Conservation (phyloP, 768 basidiomycete genomes). For the Mycena leptocephala region DNA sequence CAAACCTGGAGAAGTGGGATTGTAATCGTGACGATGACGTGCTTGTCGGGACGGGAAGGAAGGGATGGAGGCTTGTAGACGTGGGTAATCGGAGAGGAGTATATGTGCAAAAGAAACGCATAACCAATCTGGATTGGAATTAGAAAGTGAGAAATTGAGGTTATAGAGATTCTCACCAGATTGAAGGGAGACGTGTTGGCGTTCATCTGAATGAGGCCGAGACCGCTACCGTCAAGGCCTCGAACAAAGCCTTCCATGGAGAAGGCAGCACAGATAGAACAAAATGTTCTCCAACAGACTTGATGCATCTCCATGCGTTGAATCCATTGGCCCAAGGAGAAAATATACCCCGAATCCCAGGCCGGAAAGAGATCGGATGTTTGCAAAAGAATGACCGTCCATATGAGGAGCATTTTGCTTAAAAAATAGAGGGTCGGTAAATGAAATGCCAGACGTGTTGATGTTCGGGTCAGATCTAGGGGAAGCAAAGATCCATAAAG, state of each 20-base stretch:
- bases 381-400: conserved; percentile 74
- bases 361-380: conserved; percentile 61
- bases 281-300: conserved; percentile 84
- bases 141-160: conserved; percentile 12
- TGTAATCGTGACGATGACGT: conserved; percentile 80
- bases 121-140: conserved; percentile 73
- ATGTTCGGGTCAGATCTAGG: conserved; percentile 72
- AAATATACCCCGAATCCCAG: conserved; percentile 42
- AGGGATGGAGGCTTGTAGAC: conserved; percentile 56
- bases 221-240: conserved; percentile 75
- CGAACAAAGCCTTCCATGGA: conserved; percentile 78
- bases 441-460: conserved; percentile 73
- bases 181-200: conserved; percentile 79
- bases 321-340: conserved; percentile 41
- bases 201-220: conserved; percentile 56
- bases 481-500: conserved; percentile 68
- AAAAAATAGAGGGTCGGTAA: conserved; percentile 77
- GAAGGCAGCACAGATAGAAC: conserved; percentile 76
- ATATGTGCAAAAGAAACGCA: conserved; percentile 83
- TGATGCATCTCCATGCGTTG: conserved; percentile 68
- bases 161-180: conserved; percentile 63
- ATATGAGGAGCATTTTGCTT: conserved; percentile 69
- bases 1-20: conserved; percentile 82
- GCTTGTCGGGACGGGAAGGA: conserved; percentile 80
- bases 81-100: conserved; percentile 78